These are phyloP conservation scores for Globisporangium takayamanum DNA, from an alignment of 352 stramenopile species.

Conservation along the genomic window DNA sequence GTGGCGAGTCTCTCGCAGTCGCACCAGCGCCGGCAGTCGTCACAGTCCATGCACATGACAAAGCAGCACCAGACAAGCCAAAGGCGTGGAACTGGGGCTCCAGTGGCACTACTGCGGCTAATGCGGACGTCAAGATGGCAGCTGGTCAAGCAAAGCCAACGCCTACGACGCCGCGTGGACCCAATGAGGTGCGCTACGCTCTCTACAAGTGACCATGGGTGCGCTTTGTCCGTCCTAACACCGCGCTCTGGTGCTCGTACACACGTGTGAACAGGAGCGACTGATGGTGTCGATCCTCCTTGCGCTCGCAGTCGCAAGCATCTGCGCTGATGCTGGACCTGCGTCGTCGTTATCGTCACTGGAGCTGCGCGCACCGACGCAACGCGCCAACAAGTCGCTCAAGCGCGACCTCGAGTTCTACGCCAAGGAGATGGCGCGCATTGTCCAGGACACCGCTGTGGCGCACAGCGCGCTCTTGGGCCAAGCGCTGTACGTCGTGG, in stretches of 20 bases:
- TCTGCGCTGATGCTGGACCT: slow-evolving; percentile 18
- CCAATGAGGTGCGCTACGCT: slow-evolving; percentile 9
- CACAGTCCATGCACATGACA: not conserved
- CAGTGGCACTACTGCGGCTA: not conserved
- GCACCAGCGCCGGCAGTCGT: not conserved
- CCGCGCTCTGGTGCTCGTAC: not conserved
- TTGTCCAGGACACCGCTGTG: slow-evolving; percentile 17
- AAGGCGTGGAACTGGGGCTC: slow-evolving; percentile 13
- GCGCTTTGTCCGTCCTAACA: no score
- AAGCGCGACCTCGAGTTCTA: slow-evolving; percentile 73
- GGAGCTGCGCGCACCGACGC: not conserved
- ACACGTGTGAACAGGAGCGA: slow-evolving; percentile 7
- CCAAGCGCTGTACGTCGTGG: slow-evolving; percentile 45
- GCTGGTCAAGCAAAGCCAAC: not conserved
- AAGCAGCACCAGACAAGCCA: not conserved
- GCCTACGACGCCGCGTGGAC: slow-evolving; percentile 1
- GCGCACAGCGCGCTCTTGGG: slow-evolving; percentile 25
- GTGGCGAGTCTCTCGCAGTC: not conserved
- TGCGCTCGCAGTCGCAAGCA: slow-evolving; percentile 20
- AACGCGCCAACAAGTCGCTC: slow-evolving; percentile 32
- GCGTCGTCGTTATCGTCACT: not conserved
- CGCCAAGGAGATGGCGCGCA: slow-evolving; percentile 56
- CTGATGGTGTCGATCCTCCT: slow-evolving; percentile 30
- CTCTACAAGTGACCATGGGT: no score
- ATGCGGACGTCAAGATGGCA: not conserved